Evolutionary conservation across 208 protist species (phyloP).

Genomic region (Wallacemonas collosoma): DNA sequence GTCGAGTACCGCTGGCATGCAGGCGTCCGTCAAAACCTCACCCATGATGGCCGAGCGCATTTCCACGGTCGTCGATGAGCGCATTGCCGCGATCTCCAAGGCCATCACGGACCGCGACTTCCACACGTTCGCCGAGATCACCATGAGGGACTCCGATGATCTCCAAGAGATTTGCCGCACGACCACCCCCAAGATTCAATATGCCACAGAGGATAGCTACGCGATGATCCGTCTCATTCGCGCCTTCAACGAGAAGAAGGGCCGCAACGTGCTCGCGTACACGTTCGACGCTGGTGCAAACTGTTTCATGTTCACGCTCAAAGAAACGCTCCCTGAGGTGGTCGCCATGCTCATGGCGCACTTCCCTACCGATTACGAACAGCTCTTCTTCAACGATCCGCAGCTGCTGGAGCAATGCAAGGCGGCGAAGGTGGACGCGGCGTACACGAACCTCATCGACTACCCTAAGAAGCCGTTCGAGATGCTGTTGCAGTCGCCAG

Average conservation of each 20-base stretch:
- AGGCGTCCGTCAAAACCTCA: slow-evolving; percentile 93
- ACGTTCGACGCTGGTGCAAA: slow-evolving; percentile 99
- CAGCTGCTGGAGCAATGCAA: slow-evolving; percentile 54
- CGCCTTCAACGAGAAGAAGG: slow-evolving; percentile 89
- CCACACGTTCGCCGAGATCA: slow-evolving; percentile 90
- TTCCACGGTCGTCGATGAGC: slow-evolving; percentile 82
- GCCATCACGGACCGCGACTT: slow-evolving; percentile 96
- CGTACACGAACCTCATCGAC: slow-evolving; percentile 67
- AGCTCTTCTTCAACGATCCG: slow-evolving; percentile 73
- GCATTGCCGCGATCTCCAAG: slow-evolving; percentile 91
- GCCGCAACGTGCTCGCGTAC: slow-evolving; percentile 92
- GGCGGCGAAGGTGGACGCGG: slow-evolving; percentile 24
- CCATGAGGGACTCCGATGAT: slow-evolving; percentile 97
- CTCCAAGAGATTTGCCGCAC: slow-evolving; percentile 98
- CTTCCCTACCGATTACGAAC: slow-evolving; percentile 85
- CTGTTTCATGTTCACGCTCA: slow-evolving; percentile 96
- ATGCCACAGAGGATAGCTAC: slow-evolving; percentile 97
- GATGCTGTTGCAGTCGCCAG: slow-evolving; percentile 86
- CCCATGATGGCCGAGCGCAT: slow-evolving; percentile 91
- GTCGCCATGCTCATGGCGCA: slow-evolving; percentile 88
- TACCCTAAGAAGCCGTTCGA: slow-evolving; percentile 81
- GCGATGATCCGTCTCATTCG: slow-evolving; percentile 95
- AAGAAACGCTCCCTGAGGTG: slow-evolving; percentile 82
- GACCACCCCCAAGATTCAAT: slow-evolving; percentile 98
- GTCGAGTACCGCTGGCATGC: slow-evolving; percentile 97